Evolutionary conservation across 2,329 filamentous ascomycete species (phyloP), one percentile per base, ranked within the genome.

Genomic region (Colletotrichum liriopes): DNA sequence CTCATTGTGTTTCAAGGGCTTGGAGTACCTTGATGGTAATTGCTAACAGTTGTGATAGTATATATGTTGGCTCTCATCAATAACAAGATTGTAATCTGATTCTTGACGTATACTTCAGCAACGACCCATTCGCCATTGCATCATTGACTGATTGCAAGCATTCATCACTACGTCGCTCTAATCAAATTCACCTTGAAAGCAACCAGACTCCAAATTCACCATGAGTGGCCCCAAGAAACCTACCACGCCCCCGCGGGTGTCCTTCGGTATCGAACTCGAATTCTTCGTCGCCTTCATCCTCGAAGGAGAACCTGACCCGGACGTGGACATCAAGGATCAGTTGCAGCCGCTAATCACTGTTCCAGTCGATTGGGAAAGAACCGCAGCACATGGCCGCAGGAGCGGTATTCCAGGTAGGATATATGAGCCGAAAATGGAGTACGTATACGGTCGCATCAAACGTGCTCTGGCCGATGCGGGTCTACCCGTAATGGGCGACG

Each of bases 231-330:
- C 23, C 20, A 47, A 60, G 49, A 68, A 16, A 35, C 47, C 60
- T 26, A 65, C 72, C 23, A 70, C 60, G 39, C 64, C 67, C 16
- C 67, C 75, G 43, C 75, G 74, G 26, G 74, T 75, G 20, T 81
- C 77, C 2, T 75, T 78, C 14, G 79, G 80, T 20, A 65, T 80
- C 23, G 79, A 81, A 64, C 74, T 79, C 35, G 76, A 76, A 70
- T 75, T 75, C 65, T 62, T 77, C 51, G 73, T 72, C 29, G 69
- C 78, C 58, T 73, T 73, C 32, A 29, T 76, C 5, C n/a, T 43
- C 14, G 62, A 51, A 12, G 67, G 63, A 16, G 73, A 74, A 5
- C 16, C 43, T 11, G 78, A 79, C 51, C 79, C 78, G 5, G 70
- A 78, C 51, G 67, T 74, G 20, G 35, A 43, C 16, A 65, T 75